Evolutionary conservation across 2,329 filamentous ascomycete species (phyloP).

Genomic region (Fusarium camptoceras): DNA sequence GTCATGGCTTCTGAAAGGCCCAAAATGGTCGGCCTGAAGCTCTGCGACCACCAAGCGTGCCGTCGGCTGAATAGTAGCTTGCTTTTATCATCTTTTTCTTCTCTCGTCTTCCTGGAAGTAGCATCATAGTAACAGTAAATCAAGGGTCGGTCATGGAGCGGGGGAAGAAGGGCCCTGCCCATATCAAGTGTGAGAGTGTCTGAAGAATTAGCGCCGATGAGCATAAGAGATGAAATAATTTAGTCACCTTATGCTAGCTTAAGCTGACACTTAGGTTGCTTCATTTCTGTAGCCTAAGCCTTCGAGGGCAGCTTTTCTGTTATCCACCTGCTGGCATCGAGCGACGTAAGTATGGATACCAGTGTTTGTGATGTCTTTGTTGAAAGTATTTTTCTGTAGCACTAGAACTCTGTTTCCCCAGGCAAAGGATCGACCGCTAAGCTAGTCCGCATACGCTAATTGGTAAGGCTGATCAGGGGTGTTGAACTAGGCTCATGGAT

Average conservation of each 20-base stretch:
- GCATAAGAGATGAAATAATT: not conserved
- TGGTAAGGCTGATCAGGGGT: slow-evolving; percentile 31
- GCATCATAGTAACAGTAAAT: slow-evolving; percentile 94
- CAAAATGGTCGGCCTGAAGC: slow-evolving; percentile 87
- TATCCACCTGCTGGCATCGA: not conserved
- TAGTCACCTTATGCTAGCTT: not conserved
- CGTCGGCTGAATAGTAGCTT: slow-evolving; percentile 87
- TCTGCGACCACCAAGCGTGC: slow-evolving; percentile 94
- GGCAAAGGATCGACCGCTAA: not conserved
- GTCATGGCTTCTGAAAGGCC: slow-evolving; percentile 83
- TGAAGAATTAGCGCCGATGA: not conserved
- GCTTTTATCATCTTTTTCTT: slow-evolving; percentile 78
- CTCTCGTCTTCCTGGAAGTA: slow-evolving; percentile 69
- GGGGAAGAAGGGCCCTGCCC: slow-evolving; percentile 84
- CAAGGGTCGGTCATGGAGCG: slow-evolving; percentile 73
- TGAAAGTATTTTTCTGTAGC: not conserved
- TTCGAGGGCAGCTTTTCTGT: not conserved
- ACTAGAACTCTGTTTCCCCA: not conserved
- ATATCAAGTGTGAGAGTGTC: slow-evolving; percentile 78
- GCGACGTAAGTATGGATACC: not conserved
- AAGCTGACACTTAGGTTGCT: not conserved
- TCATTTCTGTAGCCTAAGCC: not conserved
- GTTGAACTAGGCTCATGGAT: not conserved
- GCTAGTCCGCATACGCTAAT: slow-evolving; percentile 6
- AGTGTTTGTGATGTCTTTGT: slow-evolving; percentile 6